Evolutionary conservation across 2,329 filamentous ascomycete species (phyloP), one percentile per base, ranked within the genome.

Genomic region (Verticillium nubilum): DNA sequence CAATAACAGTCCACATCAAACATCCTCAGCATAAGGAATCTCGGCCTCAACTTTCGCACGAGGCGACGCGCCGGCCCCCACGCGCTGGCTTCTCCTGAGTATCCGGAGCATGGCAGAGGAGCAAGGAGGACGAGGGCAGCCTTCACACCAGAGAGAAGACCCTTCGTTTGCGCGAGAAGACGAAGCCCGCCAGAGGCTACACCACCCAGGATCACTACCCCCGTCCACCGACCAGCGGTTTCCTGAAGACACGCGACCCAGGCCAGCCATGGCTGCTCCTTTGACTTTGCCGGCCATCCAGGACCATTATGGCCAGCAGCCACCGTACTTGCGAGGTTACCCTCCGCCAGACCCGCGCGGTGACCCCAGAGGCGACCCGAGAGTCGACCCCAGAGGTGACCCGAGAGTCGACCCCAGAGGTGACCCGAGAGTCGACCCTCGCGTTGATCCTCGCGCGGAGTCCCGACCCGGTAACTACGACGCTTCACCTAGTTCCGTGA

Each of bases 241-340:
- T 59, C 75, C 75, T 60, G 76, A 74, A 59, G 77, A 80, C 63
- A 73, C 74, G 62, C 67, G 71, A 54, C 70, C 72, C 52, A 73
- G 71, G 67, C 67, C 72, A 64, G 72, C 64, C 64, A 80, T 80
- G 75, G 76, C 78, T 57, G 68, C 75, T 56, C 72, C 74, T 60
- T 75, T 80, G 60, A 80, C 75, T 61, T 70, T 81, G 33, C 80
- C 81, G 1, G 77, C 80, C 19, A 82, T 83, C 58, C 75, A 81
- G 58, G 80, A 82, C 65, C 69, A 75, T 54, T 77, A 77, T 59
- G 68, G 69, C 10, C 65, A 70, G 52, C 72, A 68, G 52, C 65
- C 29, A 31, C 29, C 70, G 72, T 61, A 69, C 68, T 42, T 31
- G 56, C 71, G 69, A 55, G 71, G 70, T 56, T 80, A 78, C 60